Evolutionary conservation across 148 eudicot genomes (phyloP).

Genomic region (Rhododendron mucronatum): DNA sequence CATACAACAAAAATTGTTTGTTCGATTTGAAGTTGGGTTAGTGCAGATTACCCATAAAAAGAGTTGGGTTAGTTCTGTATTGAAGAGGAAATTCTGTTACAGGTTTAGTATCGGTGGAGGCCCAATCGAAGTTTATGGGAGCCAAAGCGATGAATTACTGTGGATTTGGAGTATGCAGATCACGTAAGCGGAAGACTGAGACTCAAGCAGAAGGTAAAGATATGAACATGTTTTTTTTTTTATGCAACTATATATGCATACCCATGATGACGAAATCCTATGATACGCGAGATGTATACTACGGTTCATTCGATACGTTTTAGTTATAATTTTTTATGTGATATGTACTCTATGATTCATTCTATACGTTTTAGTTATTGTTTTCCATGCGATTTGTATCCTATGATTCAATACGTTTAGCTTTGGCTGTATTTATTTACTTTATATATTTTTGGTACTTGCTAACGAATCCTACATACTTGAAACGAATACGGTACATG

Average conservation of each 20-base stretch:
- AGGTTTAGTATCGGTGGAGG: neutral
- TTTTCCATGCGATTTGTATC: too few species aligned
- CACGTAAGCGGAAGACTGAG: constrained; percentile 7
- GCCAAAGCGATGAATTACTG: constrained; percentile 5
- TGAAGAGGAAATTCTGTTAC: neutral
- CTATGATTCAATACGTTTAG: neutral
- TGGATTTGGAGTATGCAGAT: constrained; percentile 9
- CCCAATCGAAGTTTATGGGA: neutral
- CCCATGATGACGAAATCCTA: neutral
- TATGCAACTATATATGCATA: neutral
- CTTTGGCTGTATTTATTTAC: neutral
- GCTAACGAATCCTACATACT: neutral
- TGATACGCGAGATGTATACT: neutral
- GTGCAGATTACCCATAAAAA: too few species aligned
- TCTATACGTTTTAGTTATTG: too few species aligned
- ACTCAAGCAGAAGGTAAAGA: constrained; percentile 19
- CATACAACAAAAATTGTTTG: neutral
- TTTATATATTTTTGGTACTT: neutral
- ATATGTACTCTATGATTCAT: too few species aligned
- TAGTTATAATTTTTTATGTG: too few species aligned
- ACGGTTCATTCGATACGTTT: neutral
- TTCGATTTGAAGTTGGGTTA: neutral
- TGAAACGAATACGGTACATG: neutral
- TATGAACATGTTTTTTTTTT: neutral
- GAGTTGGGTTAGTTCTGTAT: neutral